These are phyloP conservation scores for Primulina tabacum DNA, from an alignment of 257 asterid species.

Conservation along the genomic window DNA sequence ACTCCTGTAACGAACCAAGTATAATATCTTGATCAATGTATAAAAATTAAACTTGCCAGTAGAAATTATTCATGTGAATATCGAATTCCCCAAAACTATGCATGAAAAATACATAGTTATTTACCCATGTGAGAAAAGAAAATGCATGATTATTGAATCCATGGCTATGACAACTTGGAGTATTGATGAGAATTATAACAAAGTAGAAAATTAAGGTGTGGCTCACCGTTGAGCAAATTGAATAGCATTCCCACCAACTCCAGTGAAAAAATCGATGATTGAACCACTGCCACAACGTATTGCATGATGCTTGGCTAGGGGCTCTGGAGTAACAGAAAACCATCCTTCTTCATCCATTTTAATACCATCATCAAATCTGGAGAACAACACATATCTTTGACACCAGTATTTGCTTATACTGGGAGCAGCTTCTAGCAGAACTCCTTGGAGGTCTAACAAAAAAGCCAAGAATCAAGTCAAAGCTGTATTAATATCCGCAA, in stretches of 20 bases:
- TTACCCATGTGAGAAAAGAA: too few relatives aligned
- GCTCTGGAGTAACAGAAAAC: conserved; percentile 94
- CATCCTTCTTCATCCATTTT: conserved; percentile 98
- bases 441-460: conserved; percentile 41
- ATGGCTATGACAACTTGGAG: background rate
- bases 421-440: conserved; percentile 42
- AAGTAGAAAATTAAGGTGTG: conserved; percentile 9
- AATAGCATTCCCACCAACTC: conserved; percentile 94
- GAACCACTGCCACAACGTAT: conserved; percentile 70
- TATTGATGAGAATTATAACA: background rate
- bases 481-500: background rate
- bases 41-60: background rate
- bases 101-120: too few relatives aligned
- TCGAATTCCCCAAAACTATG: background rate
- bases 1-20: conserved; percentile 50
- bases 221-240: conserved; percentile 80
- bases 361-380: conserved; percentile 72
- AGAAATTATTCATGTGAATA: conserved; percentile 10
- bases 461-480: conserved; percentile 24
- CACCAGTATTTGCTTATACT: conserved; percentile 80
- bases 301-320: conserved; percentile 86
- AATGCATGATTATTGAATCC: too few relatives aligned
- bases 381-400: conserved; percentile 74
- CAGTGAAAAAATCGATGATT: conserved; percentile 76
- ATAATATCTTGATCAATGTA: background rate